Evolutionary conservation across 176 grass and related monocot species (phyloP).

Genomic region (Sorghum bicolor): Sorghum_bicolor_NCBIv3 NC_012877.2:3550001-3550500

Average conservation of each 20-base stretch:
- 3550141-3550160: conserved; percentile 39
- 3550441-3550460: conserved; percentile 33
- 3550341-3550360: not conserved
- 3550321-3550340: conserved; percentile 44
- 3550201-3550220: conserved; percentile 50
- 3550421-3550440: conserved; percentile 51
- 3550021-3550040: conserved; percentile 58
- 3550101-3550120: conserved; percentile 54
- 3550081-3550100: conserved; percentile 62
- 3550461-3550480: conserved; percentile 59
- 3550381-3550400: conserved; percentile 51
- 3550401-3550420: conserved; percentile 56
- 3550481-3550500: conserved; percentile 54
- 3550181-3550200: conserved; percentile 51
- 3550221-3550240: conserved; percentile 42
- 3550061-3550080: conserved; percentile 63
- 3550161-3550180: conserved; percentile 24
- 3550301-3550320: conserved; percentile 43
- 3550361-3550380: conserved; percentile 14
- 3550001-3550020: conserved; percentile 4
- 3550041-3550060: conserved; percentile 39
- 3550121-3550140: conserved; percentile 33
- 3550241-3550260: conserved; percentile 42
- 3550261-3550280: conserved; percentile 38
- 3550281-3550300: not conserved